A percentile compares a stretch with the other conserved stretches of the same genome.
These are phyloP conservation scores for Ganoderma leucocontextum DNA, from an alignment of 1,284 basidiomycete species.

Conservation along the genomic window DNA sequence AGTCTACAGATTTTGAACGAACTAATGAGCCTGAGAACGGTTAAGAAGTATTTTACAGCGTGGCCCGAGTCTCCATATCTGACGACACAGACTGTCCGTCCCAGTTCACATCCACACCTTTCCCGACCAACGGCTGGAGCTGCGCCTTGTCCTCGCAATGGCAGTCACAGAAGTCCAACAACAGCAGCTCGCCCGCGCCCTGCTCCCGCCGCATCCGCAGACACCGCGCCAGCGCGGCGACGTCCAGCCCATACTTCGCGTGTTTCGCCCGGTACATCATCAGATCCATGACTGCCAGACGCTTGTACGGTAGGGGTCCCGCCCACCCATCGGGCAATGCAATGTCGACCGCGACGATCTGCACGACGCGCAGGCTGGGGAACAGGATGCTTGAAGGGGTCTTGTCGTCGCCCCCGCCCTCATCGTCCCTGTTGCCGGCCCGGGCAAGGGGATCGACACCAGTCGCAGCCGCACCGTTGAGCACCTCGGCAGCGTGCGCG, in stretches of 20 bases:
- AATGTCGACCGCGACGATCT: constrained; percentile 8
- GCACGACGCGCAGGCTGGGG: constrained; percentile 6
- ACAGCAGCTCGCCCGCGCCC: not conserved
- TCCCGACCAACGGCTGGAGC: not conserved
- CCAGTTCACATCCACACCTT: constrained; percentile 3
- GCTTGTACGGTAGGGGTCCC: not conserved
- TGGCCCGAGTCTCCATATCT: not conserved
- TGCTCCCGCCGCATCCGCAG: constrained; percentile 3
- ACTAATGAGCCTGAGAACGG: too few relatives aligned
- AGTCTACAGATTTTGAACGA: too few relatives aligned
- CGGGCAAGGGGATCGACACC: too few relatives aligned
- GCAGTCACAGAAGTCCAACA: constrained; percentile 8
- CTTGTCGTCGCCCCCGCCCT: not conserved
- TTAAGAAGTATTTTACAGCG: not conserved
- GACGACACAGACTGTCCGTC: constrained; percentile 5
- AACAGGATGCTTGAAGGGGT: not conserved
- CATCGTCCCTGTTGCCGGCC: not conserved
- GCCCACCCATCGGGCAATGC: not conserved
- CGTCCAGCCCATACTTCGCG: constrained; percentile 11
- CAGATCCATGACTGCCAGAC: not conserved
- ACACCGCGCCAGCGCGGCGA: constrained; percentile 7
- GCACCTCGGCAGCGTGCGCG: not conserved
- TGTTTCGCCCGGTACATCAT: constrained; percentile 5
- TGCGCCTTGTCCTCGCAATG: constrained; percentile 4
- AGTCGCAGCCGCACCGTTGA: not conserved